Evolutionary conservation across 2,329 filamentous ascomycete genomes (phyloP).

Genomic region (Aschersonia sp.): DNA sequence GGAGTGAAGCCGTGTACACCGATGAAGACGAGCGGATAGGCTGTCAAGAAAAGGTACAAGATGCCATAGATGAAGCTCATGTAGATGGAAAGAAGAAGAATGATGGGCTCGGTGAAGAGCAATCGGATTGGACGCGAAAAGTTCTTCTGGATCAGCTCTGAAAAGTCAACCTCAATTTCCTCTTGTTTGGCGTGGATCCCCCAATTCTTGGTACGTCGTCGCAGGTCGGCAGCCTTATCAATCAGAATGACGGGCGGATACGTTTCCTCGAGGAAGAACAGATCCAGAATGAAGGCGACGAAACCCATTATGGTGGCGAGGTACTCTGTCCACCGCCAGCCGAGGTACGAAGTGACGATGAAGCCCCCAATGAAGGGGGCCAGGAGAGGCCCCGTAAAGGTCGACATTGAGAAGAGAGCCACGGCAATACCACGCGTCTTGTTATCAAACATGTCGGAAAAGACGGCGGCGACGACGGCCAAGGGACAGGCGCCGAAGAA

Average conservation of each 20-base stretch:
- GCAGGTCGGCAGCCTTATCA: conserved; percentile 44
- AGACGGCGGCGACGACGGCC: conserved; percentile 55
- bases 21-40: conserved; percentile 71
- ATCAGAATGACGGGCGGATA: conserved; percentile 55
- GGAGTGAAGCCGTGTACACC: conserved; percentile 53
- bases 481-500: conserved; percentile 58
- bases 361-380: conserved; percentile 58
- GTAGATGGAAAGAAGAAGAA: conserved; percentile 53
- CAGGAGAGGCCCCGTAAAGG: conserved; percentile 53
- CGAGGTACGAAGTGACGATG: conserved; percentile 45
- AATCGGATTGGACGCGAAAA: conserved; percentile 51
- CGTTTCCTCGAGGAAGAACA: conserved; percentile 53
- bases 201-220: conserved; percentile 53
- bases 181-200: conserved; percentile 59
- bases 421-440: conserved; percentile 37
- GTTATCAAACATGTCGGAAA: conserved; percentile 59
- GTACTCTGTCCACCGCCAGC: conserved; percentile 65
- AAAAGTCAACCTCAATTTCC: conserved; percentile 53
- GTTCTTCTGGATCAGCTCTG: conserved; percentile 50
- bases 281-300: conserved; percentile 40
- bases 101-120: conserved; percentile 55
- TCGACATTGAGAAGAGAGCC: conserved; percentile 28
- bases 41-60: conserved; percentile 75
- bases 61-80: conserved; percentile 65
- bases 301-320: conserved; percentile 49